Conservation (phyloP, 2,329 filamentous ascomycete species). For the Xenosphaeropsis pyriputrescens region DNA sequence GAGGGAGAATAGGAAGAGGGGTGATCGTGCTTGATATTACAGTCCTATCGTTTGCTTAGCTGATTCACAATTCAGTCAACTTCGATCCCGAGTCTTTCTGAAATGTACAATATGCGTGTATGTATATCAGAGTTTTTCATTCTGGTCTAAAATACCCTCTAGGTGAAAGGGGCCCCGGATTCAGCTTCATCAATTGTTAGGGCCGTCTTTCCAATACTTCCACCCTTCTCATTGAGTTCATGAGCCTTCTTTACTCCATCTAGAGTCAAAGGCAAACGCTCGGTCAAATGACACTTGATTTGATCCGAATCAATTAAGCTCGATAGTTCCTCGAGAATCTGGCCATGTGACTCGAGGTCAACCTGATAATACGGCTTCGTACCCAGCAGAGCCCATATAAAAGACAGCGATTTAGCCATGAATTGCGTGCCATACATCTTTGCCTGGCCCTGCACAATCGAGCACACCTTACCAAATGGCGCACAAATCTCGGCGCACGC, state of each 20-base stretch:
- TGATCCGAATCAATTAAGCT: constrained; percentile 19
- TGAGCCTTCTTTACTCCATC: constrained; percentile 25
- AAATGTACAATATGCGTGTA: too few relatives aligned
- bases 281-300: constrained; percentile 23
- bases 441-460: constrained; percentile 26
- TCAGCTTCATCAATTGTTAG: constrained; percentile 17
- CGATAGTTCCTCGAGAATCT: constrained; percentile 21
- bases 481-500: constrained; percentile 22
- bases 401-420: constrained; percentile 27
- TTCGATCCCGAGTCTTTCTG: too few relatives aligned
- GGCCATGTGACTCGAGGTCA: constrained; percentile 22
- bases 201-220: constrained; percentile 22
- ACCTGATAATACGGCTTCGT: constrained; percentile 24
- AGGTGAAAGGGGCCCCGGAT: background rate
- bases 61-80: too few relatives aligned
- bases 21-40: constrained; percentile 4
- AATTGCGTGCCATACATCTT: constrained; percentile 29
- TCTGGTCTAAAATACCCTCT: too few relatives aligned
- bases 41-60: too few relatives aligned
- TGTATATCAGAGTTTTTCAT: too few relatives aligned
- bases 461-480: constrained; percentile 28
- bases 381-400: constrained; percentile 25
- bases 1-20: constrained; percentile 44
- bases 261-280: constrained; percentile 19
- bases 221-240: constrained; percentile 21